Conservation (phyloP, 2,329 filamentous ascomycete species). For the Aspergillus pseudoviridinutans region DNA sequence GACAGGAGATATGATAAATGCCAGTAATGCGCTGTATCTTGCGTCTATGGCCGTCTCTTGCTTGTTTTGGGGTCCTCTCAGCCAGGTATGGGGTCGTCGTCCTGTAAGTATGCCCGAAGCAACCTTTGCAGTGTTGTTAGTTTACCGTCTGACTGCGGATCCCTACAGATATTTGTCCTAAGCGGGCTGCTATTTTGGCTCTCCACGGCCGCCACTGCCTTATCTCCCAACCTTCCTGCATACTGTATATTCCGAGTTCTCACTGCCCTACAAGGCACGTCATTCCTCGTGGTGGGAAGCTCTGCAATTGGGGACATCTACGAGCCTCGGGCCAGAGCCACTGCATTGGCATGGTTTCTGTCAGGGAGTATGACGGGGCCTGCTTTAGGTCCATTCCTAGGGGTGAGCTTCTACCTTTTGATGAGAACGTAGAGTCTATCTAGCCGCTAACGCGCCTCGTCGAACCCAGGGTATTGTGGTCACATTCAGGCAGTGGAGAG, state of each 20-base stretch:
- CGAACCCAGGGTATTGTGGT: conserved; percentile 71
- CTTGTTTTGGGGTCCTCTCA: conserved; percentile 69
- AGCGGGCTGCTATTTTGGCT: conserved; percentile 62
- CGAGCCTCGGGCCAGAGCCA: conserved; percentile 64
- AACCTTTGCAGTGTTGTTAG: not conserved
- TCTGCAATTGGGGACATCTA: conserved; percentile 66
- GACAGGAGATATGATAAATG: conserved; percentile 65
- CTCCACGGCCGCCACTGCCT: conserved; percentile 67
- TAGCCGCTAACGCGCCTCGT: conserved; percentile 27
- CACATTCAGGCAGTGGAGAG: conserved; percentile 67
- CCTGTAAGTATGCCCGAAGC: conserved; percentile 41
- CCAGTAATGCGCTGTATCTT: conserved; percentile 72
- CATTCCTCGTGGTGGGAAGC: conserved; percentile 68
- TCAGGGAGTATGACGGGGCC: conserved; percentile 69
- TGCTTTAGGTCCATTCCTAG: conserved; percentile 53
- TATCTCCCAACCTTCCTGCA: conserved; percentile 65
- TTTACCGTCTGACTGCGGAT: conserved; percentile 2
- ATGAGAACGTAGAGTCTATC: not conserved
- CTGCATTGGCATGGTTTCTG: conserved; percentile 70
- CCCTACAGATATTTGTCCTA: conserved; percentile 51
- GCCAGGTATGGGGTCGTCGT: conserved; percentile 60
- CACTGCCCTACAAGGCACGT: conserved; percentile 71
- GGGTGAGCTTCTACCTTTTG: conserved; percentile 19
- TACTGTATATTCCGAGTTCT: conserved; percentile 73
- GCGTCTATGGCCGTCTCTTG: conserved; percentile 68